Conservation (phyloP, 2,329 filamentous ascomycete genomes). For the Colletotrichum tanaceti region DNA sequence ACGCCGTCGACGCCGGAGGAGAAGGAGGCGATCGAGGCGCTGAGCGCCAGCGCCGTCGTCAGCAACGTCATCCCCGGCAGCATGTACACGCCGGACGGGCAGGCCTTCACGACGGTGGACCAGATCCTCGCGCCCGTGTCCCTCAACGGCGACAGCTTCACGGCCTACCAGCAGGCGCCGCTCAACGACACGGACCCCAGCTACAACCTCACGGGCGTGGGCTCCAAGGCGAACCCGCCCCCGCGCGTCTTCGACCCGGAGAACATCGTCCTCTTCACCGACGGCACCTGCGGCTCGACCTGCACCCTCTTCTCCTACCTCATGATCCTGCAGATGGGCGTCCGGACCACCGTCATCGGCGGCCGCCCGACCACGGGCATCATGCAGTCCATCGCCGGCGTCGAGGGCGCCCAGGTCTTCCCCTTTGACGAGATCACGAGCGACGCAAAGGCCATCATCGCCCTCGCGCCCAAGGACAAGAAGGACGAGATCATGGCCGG, state of each 20-base stretch:
- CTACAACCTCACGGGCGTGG: constrained; percentile 57
- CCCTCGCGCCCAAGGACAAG: constrained; percentile 41
- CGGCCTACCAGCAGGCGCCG: constrained; percentile 57
- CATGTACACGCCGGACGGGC: constrained; percentile 58
- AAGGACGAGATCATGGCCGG: constrained; percentile 40
- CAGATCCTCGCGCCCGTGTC: constrained; percentile 50
- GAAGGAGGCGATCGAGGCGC: constrained; percentile 57
- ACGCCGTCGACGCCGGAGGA: constrained; percentile 52
- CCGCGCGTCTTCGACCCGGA: constrained; percentile 62
- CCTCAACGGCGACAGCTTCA: constrained; percentile 61
- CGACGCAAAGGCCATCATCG: constrained; percentile 45
- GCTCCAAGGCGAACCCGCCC: constrained; percentile 53
- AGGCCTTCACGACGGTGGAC: constrained; percentile 46
- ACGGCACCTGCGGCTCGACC: constrained; percentile 66
- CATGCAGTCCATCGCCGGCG: constrained; percentile 63
- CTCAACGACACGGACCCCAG: constrained; percentile 48
- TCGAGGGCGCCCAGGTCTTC: constrained; percentile 58
- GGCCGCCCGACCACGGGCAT: constrained; percentile 56
- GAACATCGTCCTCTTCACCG: constrained; percentile 64
- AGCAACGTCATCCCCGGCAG: constrained; percentile 59
- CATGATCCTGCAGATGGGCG: constrained; percentile 60
- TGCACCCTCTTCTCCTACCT: constrained; percentile 67
- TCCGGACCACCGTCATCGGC: constrained; percentile 61
- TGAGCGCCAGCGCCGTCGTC: constrained; percentile 57
- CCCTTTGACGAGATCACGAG: constrained; percentile 46